These are phyloP conservation scores for Actinomucor elegans DNA, from an alignment of 371 early-diverging fungal genomes.

Conservation along the genomic window DNA sequence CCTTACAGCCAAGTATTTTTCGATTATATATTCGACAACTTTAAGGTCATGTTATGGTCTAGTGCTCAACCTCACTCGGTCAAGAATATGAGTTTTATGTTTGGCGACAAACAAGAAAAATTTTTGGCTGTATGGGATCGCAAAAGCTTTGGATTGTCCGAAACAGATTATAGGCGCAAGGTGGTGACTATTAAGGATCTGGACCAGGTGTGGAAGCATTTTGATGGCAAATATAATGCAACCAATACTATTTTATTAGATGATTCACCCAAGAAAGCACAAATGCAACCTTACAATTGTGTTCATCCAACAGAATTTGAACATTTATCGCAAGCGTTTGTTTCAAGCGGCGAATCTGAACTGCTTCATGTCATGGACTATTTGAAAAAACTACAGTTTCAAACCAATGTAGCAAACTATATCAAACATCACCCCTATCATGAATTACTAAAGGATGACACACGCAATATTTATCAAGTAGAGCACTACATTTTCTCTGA, in stretches of 20 bases:
- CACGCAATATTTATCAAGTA: not conserved
- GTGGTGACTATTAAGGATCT: conserved; percentile 65
- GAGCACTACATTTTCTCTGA: conserved; percentile 4
- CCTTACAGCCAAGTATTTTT: conserved; percentile 61
- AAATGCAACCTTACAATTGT: conserved; percentile 64
- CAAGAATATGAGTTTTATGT: conserved; percentile 51
- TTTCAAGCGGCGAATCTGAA: conserved; percentile 44
- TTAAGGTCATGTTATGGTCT: conserved; percentile 80
- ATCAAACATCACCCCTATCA: conserved; percentile 49
- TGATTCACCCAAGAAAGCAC: conserved; percentile 64
- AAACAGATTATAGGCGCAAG: conserved; percentile 49
- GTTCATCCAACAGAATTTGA: conserved; percentile 40
- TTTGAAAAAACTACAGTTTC: conserved; percentile 39
- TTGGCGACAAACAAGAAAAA: conserved; percentile 39
- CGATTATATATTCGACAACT: conserved; percentile 59
- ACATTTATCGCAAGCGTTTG: conserved; percentile 15
- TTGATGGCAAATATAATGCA: conserved; percentile 47
- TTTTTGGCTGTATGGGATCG: conserved; percentile 65
- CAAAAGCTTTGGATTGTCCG: conserved; percentile 50
- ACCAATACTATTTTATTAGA: conserved; percentile 72
- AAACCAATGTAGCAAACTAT: conserved; percentile 54
- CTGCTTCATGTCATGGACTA: conserved; percentile 50
- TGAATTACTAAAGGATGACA: not conserved
- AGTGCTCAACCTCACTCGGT: conserved; percentile 69
- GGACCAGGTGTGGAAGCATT: conserved; percentile 47